Evolutionary conservation across 2,329 filamentous ascomycete species (phyloP), one percentile per base, ranked within the genome.

Genomic region (Scleromitrula shiraiana): DNA sequence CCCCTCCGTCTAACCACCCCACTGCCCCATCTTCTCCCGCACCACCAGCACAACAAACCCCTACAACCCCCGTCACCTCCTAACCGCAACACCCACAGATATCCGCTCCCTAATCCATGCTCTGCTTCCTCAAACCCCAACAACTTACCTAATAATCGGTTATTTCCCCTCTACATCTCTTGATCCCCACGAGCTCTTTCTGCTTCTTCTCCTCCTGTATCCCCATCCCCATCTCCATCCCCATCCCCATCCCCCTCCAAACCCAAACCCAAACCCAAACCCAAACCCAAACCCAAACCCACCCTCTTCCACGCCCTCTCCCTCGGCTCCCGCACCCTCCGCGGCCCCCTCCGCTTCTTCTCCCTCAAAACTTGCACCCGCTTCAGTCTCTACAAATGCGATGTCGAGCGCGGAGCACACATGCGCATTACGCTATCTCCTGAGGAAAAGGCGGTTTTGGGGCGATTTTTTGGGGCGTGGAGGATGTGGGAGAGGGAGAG

Each of bases 121-220:
- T 2, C 12, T 41, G 15, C 39, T 41, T 5, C 39, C 39, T 14
- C 24, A n/a, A n/a, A n/a, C 39, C 8, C 39, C 20, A 29, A 20
- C 24, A 7, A 23, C 39, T 17, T 41, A 41, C 24, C 39, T 41
- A 29, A 19, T 41, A 9, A 29, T 43, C 41, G 41, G 41, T 2
- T 43, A 43, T 22, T 43, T 43, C n/a, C 29, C 41, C n/a, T 32
- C n/a, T 7, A 15, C 29, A 7, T 24, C 41, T 10, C 41, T 43
- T 30, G 27, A 43, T n/a, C 41, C 41, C 5, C 41, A 43, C 10
- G 41, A 43, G 33, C 30, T 29, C 41, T 43, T 32, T 22, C 9
- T 43, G 4, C 17, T 29, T 8, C 6, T 43, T 7, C 20, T n/a
- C 20, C 7, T 15, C 4, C 41, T 15, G n/a, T n/a, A n/a, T n/a